phyloP scores from a whole-genome alignment of 441 rosid genomes.

The Gossypium gossypioides region DNA sequence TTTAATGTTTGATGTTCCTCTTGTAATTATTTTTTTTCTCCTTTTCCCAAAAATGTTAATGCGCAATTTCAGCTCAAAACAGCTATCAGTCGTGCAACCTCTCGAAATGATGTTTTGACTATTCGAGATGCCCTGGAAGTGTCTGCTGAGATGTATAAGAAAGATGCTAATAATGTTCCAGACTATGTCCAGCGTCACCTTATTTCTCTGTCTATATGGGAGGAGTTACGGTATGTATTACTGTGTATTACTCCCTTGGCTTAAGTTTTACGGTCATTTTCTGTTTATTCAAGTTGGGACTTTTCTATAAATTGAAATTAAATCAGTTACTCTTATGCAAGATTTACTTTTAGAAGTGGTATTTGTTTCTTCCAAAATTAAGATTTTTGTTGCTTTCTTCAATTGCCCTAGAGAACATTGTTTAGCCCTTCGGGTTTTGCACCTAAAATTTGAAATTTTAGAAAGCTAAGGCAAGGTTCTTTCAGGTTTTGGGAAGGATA shows the following conservation, averaged over 20 bases:
- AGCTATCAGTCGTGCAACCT: conserved; percentile 84
- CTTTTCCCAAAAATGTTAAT: conserved; percentile 7
- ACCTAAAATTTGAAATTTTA: background rate
- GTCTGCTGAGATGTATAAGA: conserved; percentile 93
- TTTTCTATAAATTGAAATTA: conserved; percentile 1
- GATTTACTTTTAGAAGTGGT: background rate
- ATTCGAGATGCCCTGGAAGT: conserved; percentile 94
- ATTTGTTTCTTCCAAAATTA: background rate
- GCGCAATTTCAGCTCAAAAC: conserved; percentile 69
- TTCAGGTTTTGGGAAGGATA: conserved; percentile 98
- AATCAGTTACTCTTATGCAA: background rate
- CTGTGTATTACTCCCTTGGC: conserved; percentile 4
- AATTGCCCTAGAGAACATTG: background rate
- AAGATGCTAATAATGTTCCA: conserved; percentile 76
- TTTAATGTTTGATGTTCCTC: background rate
- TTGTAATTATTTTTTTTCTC: background rate
- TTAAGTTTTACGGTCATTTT: conserved; percentile 3
- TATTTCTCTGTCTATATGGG: conserved; percentile 87
- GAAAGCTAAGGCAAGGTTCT: conserved; percentile 5
- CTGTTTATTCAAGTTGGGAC: background rate
- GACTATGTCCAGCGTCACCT: conserved; percentile 96
- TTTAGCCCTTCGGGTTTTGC: background rate
- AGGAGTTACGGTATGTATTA: conserved; percentile 67
- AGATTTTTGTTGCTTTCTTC: background rate
- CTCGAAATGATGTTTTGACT: conserved; percentile 80